Conservation (phyloP, 192 early-diverging fungal genomes). For the Mortierella claussenii region DNA sequence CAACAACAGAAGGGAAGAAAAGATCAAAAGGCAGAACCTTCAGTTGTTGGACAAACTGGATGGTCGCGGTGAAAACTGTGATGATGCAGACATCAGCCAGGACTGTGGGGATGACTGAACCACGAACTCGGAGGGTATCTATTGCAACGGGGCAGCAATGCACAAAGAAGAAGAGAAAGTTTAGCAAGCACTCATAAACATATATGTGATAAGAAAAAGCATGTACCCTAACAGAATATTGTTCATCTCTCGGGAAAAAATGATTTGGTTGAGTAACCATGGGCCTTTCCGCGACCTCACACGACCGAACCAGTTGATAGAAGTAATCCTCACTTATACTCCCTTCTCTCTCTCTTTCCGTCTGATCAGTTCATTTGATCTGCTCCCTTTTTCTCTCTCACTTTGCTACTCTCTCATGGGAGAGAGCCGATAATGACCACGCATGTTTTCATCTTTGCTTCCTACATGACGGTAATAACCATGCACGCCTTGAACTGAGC, state of each 20-base stretch:
- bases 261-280: too few relatives aligned
- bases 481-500: too few relatives aligned
- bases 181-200: too few relatives aligned
- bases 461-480: too few relatives aligned
- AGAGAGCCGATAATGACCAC: too few relatives aligned
- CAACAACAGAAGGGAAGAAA: slow-evolving; percentile 27
- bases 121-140: slow-evolving; percentile 42
- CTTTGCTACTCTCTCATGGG: background rate
- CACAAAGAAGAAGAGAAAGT: too few relatives aligned
- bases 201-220: too few relatives aligned
- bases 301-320: too few relatives aligned
- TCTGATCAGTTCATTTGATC: background rate
- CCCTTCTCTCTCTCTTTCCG: background rate
- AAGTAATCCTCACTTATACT: background rate
- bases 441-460: too few relatives aligned
- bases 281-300: too few relatives aligned
- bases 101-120: slow-evolving; percentile 45
- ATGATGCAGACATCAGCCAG: slow-evolving; percentile 35
- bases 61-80: slow-evolving; percentile 14
- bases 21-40: slow-evolving; percentile 6
- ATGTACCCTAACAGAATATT: too few relatives aligned
- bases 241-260: too few relatives aligned
- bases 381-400: background rate
- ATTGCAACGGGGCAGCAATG: background rate
- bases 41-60: slow-evolving; percentile 7